Percentiles rank a stretch among this genome's conserved stretches.
Conservation (phyloP, 2,329 filamentous ascomycete genomes). For the Ophiocordyceps camponoti-leonardi region DNA sequence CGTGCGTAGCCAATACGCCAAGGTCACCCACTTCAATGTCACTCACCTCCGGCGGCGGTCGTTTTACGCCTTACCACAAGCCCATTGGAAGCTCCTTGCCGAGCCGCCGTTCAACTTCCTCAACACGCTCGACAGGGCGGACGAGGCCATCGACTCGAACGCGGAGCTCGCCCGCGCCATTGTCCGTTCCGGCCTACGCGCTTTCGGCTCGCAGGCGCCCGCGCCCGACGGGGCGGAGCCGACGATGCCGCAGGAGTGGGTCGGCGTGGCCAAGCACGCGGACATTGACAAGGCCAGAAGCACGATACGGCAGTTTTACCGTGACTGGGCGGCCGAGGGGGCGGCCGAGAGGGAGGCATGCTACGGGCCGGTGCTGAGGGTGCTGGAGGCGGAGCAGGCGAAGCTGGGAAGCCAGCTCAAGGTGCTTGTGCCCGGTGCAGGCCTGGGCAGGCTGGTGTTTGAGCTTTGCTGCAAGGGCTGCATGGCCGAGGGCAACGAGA, state of each 20-base stretch:
- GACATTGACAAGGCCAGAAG: slow-evolving; percentile 87
- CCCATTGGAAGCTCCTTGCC: slow-evolving; percentile 71
- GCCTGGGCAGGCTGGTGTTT: slow-evolving; percentile 75
- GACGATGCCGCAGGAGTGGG: slow-evolving; percentile 44
- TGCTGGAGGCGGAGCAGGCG: slow-evolving; percentile 35
- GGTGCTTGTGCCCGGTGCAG: slow-evolving; percentile 78
- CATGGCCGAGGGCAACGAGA: slow-evolving; percentile 75
- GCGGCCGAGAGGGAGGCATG: slow-evolving; percentile 55
- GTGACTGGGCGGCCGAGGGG: slow-evolving; percentile 82
- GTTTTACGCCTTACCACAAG: slow-evolving; percentile 76
- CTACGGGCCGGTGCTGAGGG: slow-evolving; percentile 55
- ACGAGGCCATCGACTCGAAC: slow-evolving; percentile 79
- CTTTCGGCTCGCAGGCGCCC: slow-evolving; percentile 38
- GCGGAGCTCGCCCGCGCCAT: slow-evolving; percentile 70
- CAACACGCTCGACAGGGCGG: slow-evolving; percentile 59
- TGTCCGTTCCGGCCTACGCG: slow-evolving; percentile 47
- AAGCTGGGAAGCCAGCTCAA: slow-evolving; percentile 25
- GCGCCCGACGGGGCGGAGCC: slow-evolving; percentile 21
- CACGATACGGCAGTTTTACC: slow-evolving; percentile 83
- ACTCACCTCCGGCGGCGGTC: slow-evolving; percentile 82
- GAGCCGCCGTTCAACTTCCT: slow-evolving; percentile 69
- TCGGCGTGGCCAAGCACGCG: slow-evolving; percentile 47
- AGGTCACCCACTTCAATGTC: slow-evolving; percentile 71
- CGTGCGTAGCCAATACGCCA: slow-evolving; percentile 56
- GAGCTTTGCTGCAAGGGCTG: slow-evolving; percentile 64